These are phyloP conservation scores for Cercophora sp. DNA, from an alignment of 495 filamentous ascomycete genomes.

Conservation along the genomic window DNA sequence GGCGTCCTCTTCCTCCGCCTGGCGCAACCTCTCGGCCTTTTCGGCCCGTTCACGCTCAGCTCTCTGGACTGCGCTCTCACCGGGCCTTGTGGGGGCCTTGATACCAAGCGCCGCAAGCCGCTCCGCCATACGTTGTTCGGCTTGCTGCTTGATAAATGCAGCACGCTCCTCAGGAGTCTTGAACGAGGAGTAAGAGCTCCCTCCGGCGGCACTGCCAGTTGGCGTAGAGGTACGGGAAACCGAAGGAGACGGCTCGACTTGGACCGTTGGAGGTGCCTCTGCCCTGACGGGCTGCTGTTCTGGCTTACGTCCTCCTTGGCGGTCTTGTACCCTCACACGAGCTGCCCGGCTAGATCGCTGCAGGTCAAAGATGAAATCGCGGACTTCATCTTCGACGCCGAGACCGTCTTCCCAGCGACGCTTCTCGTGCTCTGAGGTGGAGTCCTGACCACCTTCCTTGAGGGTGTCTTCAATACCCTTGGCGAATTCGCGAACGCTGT, in stretches of 20 bases:
- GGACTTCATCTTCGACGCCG: slow-evolving; percentile 92
- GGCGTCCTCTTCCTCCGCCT: slow-evolving; percentile 95
- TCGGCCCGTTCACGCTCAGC: slow-evolving; percentile 86
- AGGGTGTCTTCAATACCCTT: slow-evolving; percentile 79
- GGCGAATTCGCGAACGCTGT: slow-evolving; percentile 88
- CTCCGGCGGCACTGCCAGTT: slow-evolving; percentile 34
- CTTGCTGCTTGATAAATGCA: slow-evolving; percentile 94
- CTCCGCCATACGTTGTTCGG: slow-evolving; percentile 97
- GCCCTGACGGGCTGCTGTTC: slow-evolving; percentile 43
- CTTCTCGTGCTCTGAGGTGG: slow-evolving; percentile 75
- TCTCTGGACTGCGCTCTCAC: slow-evolving; percentile 77
- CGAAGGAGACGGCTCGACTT: slow-evolving; percentile 37
- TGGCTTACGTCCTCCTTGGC: slow-evolving; percentile 40
- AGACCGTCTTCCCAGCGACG: slow-evolving; percentile 95
- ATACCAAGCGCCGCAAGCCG: slow-evolving; percentile 90
- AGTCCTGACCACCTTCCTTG: slow-evolving; percentile 69
- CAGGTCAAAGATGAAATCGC: slow-evolving; percentile 95
- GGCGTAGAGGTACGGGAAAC: slow-evolving; percentile 44
- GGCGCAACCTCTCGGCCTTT: slow-evolving; percentile 74
- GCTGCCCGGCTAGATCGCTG: slow-evolving; percentile 77
- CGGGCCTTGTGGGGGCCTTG: slow-evolving; percentile 66
- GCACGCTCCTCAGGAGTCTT: slow-evolving; percentile 90
- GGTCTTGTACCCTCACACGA: slow-evolving; percentile 67
- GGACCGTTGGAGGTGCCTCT: slow-evolving; percentile 37
- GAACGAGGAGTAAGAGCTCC: slow-evolving; percentile 69